Conservation (phyloP, 371 early-diverging fungal species). For the Dichotomocladium elegans region DNA sequence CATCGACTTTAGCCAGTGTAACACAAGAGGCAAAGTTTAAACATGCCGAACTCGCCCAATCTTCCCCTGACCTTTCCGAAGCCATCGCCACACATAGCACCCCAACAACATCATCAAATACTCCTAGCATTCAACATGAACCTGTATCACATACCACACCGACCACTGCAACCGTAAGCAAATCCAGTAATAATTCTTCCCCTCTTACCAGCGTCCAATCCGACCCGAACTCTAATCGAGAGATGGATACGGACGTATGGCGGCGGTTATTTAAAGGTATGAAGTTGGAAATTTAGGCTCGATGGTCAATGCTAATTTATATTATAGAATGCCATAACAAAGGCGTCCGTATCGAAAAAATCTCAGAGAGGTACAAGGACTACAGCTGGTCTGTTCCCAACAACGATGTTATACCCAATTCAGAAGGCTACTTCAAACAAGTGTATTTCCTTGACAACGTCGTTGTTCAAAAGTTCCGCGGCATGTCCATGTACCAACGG, state of each 20-base stretch:
- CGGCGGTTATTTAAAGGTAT: conserved; percentile 31
- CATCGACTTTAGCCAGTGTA: too few relatives aligned
- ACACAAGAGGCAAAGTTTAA: too few relatives aligned
- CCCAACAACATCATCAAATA: too few relatives aligned
- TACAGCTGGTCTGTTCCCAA: background rate
- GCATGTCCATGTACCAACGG: conserved; percentile 52
- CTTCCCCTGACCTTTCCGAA: too few relatives aligned
- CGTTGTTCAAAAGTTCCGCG: conserved; percentile 46
- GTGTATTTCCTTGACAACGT: conserved; percentile 43
- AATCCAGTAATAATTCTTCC: too few relatives aligned
- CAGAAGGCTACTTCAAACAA: conserved; percentile 50
- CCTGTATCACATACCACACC: too few relatives aligned
- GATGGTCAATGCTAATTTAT: background rate
- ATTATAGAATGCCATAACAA: conserved; percentile 30
- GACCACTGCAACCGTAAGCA: too few relatives aligned
- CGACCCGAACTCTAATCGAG: too few relatives aligned
- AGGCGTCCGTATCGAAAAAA: conserved; percentile 29
- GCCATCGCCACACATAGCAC: too few relatives aligned
- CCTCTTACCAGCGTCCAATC: too few relatives aligned
- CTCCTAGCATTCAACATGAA: too few relatives aligned
- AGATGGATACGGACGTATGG: conserved; percentile 35
- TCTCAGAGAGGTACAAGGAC: conserved; percentile 18
- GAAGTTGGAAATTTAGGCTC: background rate
- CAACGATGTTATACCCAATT: conserved; percentile 22
- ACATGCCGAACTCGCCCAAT: too few relatives aligned